Conservation (phyloP, 495 filamentous ascomycete genomes). For the Lepidopterella palustris region DNA sequence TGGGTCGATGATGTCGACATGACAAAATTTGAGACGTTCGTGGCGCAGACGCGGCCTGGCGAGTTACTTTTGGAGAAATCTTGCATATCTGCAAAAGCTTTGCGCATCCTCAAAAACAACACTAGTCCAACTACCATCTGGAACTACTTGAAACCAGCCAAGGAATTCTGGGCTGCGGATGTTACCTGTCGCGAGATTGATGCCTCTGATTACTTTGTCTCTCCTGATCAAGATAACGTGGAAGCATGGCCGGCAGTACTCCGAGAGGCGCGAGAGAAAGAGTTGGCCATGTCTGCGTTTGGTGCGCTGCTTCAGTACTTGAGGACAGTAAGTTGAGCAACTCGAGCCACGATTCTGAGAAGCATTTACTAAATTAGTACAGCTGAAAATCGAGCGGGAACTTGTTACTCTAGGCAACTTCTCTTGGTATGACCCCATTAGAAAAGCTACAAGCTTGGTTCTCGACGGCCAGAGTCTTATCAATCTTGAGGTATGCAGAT, state of each 20-base stretch:
- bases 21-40: constrained; percentile 96
- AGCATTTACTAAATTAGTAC: not conserved
- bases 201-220: constrained; percentile 71
- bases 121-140: constrained; percentile 88
- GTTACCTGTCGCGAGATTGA: constrained; percentile 76
- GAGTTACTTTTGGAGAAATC: constrained; percentile 90
- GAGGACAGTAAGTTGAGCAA: constrained; percentile 31
- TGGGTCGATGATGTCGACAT: constrained; percentile 90
- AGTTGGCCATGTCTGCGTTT: constrained; percentile 85
- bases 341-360: too few species aligned
- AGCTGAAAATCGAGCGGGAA: constrained; percentile 79
- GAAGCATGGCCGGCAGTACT: constrained; percentile 79
- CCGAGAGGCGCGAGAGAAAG: constrained; percentile 65
- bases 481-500: constrained; percentile 62
- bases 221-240: constrained; percentile 51
- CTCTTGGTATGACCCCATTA: constrained; percentile 86
- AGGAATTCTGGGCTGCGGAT: constrained; percentile 90
- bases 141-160: constrained; percentile 83
- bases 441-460: constrained; percentile 84
- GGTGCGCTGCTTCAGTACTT: constrained; percentile 88
- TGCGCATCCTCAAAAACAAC: constrained; percentile 96
- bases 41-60: constrained; percentile 85
- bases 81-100: constrained; percentile 68
- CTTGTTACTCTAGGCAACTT: constrained; percentile 89
- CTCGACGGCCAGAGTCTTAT: constrained; percentile 95